These are phyloP conservation scores for Scutellaria minor DNA, from an alignment of 257 asterid genomes.

Conservation along the genomic window DNA sequence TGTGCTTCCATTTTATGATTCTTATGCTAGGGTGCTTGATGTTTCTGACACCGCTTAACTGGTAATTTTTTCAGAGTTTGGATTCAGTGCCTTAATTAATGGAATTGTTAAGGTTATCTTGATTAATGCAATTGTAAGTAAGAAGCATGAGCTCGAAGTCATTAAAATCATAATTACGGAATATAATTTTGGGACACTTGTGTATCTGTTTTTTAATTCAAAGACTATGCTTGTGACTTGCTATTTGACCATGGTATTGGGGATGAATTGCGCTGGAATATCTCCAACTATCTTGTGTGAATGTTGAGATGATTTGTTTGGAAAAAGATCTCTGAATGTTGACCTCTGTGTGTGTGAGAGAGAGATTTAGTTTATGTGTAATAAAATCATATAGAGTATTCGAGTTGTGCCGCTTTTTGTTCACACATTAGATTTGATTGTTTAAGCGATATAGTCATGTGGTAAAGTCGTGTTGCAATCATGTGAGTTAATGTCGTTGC, in stretches of 20 bases:
- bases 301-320: neutral
- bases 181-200: neutral
- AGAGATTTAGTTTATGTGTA: neutral
- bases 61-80: neutral
- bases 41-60: conserved; percentile 22
- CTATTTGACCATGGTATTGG: neutral
- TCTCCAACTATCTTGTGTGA: conserved; percentile 4
- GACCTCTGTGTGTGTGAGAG: neutral
- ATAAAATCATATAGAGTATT: neutral
- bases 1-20: neutral
- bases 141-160: neutral
- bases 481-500: conserved; percentile 2
- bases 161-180: neutral
- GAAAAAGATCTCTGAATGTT: neutral
- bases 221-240: neutral
- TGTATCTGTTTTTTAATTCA: neutral
- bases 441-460: neutral
- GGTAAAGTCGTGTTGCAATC: neutral
- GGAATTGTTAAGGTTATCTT: neutral
- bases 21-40: conserved; percentile 1
- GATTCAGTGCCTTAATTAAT: neutral
- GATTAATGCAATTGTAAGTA: conserved; percentile 8
- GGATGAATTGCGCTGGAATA: neutral
- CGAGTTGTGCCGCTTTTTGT: conserved; percentile 10
- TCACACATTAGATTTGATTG: conserved; percentile 1